phyloP scores from a whole-genome alignment of 1,284 basidiomycete genomes.

The Schizophyllum commune region DNA sequence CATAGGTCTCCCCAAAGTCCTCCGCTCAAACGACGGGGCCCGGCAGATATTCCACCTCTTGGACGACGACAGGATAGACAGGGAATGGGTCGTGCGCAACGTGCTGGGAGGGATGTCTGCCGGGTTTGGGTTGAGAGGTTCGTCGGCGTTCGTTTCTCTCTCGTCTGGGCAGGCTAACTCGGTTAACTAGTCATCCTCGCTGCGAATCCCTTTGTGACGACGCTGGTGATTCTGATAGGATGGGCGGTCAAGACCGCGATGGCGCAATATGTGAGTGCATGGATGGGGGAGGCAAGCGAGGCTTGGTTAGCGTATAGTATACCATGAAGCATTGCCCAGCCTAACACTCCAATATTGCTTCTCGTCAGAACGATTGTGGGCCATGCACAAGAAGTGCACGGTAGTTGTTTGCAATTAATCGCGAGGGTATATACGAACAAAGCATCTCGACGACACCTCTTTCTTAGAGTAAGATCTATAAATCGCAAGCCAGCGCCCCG shows the following conservation, averaged over 20 bases:
- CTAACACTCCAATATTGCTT: too few species aligned
- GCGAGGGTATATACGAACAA: too few species aligned
- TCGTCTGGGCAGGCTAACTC: background rate
- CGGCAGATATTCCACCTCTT: slow-evolving; percentile 2
- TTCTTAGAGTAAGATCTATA: too few species aligned
- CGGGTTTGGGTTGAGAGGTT: slow-evolving; percentile 40
- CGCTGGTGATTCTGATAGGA: slow-evolving; percentile 66
- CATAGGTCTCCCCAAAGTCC: slow-evolving; percentile 23
- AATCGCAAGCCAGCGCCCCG: too few species aligned
- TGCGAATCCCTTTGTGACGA: slow-evolving; percentile 70
- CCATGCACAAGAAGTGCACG: too few species aligned
- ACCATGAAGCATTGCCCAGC: slow-evolving; percentile 32
- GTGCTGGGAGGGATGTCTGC: slow-evolving; percentile 79
- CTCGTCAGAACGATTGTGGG: too few species aligned
- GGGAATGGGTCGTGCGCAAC: slow-evolving; percentile 81
- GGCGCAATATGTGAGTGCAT: slow-evolving; percentile 50
- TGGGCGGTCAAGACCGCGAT: slow-evolving; percentile 69
- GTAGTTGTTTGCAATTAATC: too few species aligned
- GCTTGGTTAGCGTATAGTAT: slow-evolving; percentile 76
- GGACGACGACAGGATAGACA: slow-evolving; percentile 64
- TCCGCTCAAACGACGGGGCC: slow-evolving; percentile 15
- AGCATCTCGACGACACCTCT: too few species aligned
- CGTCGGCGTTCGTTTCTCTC: slow-evolving; percentile 23
- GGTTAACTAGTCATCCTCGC: slow-evolving; percentile 57
- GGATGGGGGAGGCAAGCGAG: slow-evolving; percentile 54